phyloP scores from a whole-genome alignment of 257 asterid species.

The Nicotiana noctiflora region DNA sequence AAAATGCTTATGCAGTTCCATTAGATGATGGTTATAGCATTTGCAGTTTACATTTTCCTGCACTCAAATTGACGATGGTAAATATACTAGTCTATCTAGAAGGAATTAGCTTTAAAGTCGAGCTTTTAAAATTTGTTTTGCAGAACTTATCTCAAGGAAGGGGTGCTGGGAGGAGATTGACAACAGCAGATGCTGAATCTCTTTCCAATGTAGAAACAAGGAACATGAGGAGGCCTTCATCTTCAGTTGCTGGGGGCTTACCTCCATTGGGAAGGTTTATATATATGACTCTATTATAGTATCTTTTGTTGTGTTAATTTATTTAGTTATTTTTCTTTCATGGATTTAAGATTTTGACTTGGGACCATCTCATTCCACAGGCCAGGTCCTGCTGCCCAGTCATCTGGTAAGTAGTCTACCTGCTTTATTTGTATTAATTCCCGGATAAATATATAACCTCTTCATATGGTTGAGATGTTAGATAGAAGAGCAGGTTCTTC shows the following conservation, averaged over 20 bases:
- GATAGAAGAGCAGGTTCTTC: conserved; percentile 92
- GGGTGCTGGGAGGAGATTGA: conserved; percentile 63
- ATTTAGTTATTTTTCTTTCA: background rate
- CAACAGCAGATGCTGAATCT: conserved; percentile 50
- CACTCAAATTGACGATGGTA: background rate
- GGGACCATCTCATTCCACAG: conserved; percentile 28
- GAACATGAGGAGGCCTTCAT: conserved; percentile 63
- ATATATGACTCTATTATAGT: background rate
- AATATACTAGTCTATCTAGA: conserved; percentile 1
- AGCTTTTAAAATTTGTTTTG: conserved; percentile 14
- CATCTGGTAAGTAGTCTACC: conserved; percentile 59
- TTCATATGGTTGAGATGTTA: conserved; percentile 20
- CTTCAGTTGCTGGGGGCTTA: conserved; percentile 89
- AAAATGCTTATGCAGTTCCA: background rate
- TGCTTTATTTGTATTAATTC: background rate
- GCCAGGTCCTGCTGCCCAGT: conserved; percentile 62
- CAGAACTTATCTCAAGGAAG: conserved; percentile 93
- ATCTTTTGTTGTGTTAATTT: background rate
- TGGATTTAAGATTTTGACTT: conserved; percentile 11
- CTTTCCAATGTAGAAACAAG: conserved; percentile 55
- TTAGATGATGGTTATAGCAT: background rate
- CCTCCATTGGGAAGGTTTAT: conserved; percentile 91
- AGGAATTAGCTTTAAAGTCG: background rate
- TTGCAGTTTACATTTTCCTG: background rate
- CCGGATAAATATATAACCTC: conserved; percentile 7